phyloP scores from a whole-genome alignment of 768 basidiomycete genomes.

The Calocera cornea region DNA sequence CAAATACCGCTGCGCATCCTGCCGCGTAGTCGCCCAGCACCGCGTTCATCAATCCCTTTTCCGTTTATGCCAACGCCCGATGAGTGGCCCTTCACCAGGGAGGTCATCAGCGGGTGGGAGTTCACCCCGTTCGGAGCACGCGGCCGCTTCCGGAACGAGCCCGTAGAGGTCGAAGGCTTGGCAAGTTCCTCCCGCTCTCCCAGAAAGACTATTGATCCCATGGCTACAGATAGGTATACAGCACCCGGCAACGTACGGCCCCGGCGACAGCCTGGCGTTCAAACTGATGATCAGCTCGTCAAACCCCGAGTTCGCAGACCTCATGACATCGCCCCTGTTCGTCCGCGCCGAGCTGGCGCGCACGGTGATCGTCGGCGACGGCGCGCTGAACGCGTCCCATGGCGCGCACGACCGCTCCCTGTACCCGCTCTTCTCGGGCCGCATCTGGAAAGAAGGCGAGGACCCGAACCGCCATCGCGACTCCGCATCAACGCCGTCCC shows the following conservation, averaged over 20 bases:
- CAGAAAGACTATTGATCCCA: not conserved
- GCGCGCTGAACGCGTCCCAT: not conserved
- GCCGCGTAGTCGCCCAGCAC: not conserved
- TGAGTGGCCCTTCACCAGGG: not conserved
- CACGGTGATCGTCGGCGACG: not conserved
- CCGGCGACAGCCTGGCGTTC: not conserved
- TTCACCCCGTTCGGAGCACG: not conserved
- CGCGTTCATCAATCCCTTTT: not conserved
- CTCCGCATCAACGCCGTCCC: not conserved
- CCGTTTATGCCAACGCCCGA: not conserved
- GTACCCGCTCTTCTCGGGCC: not conserved
- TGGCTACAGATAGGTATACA: not conserved
- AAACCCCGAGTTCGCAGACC: not conserved
- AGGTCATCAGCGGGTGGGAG: not conserved
- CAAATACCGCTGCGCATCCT: not conserved
- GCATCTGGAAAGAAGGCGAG: not conserved
- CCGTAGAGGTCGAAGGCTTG: not conserved
- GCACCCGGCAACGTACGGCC: not conserved
- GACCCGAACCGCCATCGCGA: not conserved
- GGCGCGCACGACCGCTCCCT: not conserved
- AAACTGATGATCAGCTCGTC: not conserved
- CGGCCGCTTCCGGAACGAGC: not conserved
- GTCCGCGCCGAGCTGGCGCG: not conserved
- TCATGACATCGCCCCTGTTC: not conserved
- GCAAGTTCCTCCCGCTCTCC: not conserved